Evolutionary conservation across 2,329 filamentous ascomycete species (phyloP), one percentile per base, ranked within the genome.

Genomic region (Emergomyces africanus): DNA sequence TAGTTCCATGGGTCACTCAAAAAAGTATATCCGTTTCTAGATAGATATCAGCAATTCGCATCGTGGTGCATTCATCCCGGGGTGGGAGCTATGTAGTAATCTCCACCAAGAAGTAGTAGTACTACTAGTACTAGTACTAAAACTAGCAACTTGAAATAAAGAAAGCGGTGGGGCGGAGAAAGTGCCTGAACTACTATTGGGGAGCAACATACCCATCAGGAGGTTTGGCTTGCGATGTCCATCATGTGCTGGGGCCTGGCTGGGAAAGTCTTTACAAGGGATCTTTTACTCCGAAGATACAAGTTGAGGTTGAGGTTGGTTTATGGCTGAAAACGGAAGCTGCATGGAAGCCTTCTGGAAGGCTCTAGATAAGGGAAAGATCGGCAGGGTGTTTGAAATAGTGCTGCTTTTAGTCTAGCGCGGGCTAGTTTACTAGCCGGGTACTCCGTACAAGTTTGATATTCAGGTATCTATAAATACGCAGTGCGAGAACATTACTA

Each of bases 311-410:
- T 50, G 25, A 15, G 12, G 25, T 33, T 25, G 25, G 12, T 30
- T 23, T 23, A n/a, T 57, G 39, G 28, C 53, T 46, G 49, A 44
- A 59, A 62, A 42, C 39, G 53, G 59, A 42, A 57, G 49, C 18
- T 28, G 20, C 30, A 57, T 58, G 57, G 57, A 58, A 58, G 56
- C n/a, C 33, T 60, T 60, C 58, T 60, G 39, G 58, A 60, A 61
- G 51, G 25, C 14, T 3, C 37, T 15, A 6, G 42, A 58, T 9
- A 39, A 44, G 49, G 53, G 37, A 48, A 30, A 5, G 53, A 60
- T 58, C 56, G 1, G n/a, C 46, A 41, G 23, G 42, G 20, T 28
- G 33, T 20, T 10, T 37, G 30, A 20, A 44, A 41, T 12, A 18
- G 15, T n/a, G 57, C 35, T 41, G 57, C 8, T 23, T 55, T 46